Base-by-base conservation (phyloP, 441 rosid genomes). In the Manihot esculenta region DNA sequence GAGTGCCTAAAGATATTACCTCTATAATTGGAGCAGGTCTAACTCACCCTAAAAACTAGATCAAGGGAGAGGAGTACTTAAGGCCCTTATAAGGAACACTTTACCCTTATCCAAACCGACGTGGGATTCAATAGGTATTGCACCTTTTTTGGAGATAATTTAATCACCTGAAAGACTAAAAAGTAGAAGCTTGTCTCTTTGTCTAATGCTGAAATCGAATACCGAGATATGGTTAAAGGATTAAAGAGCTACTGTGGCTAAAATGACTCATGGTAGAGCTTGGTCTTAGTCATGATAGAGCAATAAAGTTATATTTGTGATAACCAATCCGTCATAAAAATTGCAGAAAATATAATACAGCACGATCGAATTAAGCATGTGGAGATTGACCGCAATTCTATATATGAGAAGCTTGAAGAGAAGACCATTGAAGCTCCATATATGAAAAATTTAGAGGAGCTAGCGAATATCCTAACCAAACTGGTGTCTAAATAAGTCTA, bases 381-480 rank as follows among this genome's bases (percentile, higher is more conserved):
- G 14, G 50, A 62, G 49, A 35, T 62, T 62, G 5, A n/a, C 18
- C 21, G 18, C 14, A 17, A 8, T 38, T 35, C 38, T 13, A 18
- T 62, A 14, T 9, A 10, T 0, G 0, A 62, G 20, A 62, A 30
- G 1, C n/a, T 62, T 0, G 17, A 62, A 35, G 8, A 15, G 0
- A 38, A 21, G 9, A 8, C 7, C 1, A 0, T 62, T 7, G 0
- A 57, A 1, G 0, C 24, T 24, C 20, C 11, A 0, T 12, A 23
- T 12, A 0, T 27, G 14, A 13, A 23, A 0, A 24, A 4, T 26
- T 10, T 0, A 21, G 17, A 57, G 12, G 1, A 57, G 0, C 8
- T 27, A 1, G 11, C 0, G 7, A 0, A 57, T 57, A 13, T 24
- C 15, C 0, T n/a, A n/a, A n/a, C n/a, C 12, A 1, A 57, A 0